phyloP scores from a whole-genome alignment of 305 asterid genomes.

The Solanum hybrid region DNA sequence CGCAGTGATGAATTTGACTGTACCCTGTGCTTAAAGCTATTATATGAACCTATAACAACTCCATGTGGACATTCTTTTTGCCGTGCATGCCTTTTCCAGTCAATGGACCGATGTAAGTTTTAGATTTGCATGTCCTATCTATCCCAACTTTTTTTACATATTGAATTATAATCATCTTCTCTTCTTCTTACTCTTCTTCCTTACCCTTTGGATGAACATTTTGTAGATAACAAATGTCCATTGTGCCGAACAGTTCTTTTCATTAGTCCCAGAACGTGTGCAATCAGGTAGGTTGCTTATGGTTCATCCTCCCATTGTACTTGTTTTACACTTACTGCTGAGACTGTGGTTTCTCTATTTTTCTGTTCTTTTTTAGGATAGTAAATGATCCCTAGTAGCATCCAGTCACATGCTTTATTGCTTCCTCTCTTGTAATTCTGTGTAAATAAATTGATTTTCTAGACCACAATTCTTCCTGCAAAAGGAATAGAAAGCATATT shows the following conservation, averaged over 20 bases:
- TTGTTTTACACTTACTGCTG: not conserved
- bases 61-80: slow-evolving; percentile 99
- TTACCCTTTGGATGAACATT: slow-evolving; percentile 9
- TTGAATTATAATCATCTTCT: not conserved
- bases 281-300: slow-evolving; percentile 61
- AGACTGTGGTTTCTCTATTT: not conserved
- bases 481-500: not conserved
- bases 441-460: not conserved
- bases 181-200: not conserved
- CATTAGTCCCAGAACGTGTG: slow-evolving; percentile 70
- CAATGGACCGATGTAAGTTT: slow-evolving; percentile 84
- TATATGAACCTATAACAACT: slow-evolving; percentile 88
- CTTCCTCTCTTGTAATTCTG: not conserved
- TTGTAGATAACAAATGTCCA: slow-evolving; percentile 86
- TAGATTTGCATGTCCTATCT: not conserved
- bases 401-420: not conserved
- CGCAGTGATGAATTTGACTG: slow-evolving; percentile 95
- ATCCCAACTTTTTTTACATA: slow-evolving; percentile 1
- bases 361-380: not conserved
- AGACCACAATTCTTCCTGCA: not conserved
- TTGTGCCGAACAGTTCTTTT: slow-evolving; percentile 89
- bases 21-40: slow-evolving; percentile 81
- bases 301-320: not conserved
- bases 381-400: not conserved
- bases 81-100: slow-evolving; percentile 89